Conservation (phyloP, 73 alveolate genomes). For the Paramecium octaurelia region DNA sequence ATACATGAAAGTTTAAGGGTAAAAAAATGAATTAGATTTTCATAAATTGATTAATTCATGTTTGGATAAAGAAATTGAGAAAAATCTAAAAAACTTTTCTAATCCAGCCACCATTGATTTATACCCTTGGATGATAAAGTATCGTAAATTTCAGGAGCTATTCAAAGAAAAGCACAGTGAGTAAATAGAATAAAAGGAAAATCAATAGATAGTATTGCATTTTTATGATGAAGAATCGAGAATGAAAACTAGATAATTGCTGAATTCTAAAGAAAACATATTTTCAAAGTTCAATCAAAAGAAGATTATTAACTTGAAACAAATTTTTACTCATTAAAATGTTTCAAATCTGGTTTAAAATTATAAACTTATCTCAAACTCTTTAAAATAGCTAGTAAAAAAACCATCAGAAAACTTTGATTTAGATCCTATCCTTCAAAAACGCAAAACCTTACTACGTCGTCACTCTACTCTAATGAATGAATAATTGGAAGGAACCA, state of each 20-base stretch:
- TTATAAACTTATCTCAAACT: background rate
- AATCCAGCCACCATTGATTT: background rate
- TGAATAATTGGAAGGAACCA: conserved; percentile 3
- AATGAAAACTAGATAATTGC: background rate
- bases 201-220: conserved; percentile 7
- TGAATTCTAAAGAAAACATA: background rate
- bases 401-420: background rate
- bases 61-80: conserved; percentile 15
- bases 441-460: background rate
- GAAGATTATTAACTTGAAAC: background rate
- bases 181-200: background rate
- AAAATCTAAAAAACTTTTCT: background rate
- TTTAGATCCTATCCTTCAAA: conserved; percentile 6
- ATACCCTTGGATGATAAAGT: conserved; percentile 14
- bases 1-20: conserved; percentile 30
- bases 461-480: background rate
- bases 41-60: background rate
- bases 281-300: background rate
- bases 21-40: background rate
- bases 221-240: conserved; percentile 26
- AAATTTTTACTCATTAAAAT: conserved; percentile 5
- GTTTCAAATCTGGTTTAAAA: background rate
- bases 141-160: background rate
- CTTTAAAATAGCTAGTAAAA: background rate
- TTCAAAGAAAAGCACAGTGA: background rate